phyloP scores from a whole-genome alignment of 257 asterid species.

The Nicotiana paniculata region DNA sequence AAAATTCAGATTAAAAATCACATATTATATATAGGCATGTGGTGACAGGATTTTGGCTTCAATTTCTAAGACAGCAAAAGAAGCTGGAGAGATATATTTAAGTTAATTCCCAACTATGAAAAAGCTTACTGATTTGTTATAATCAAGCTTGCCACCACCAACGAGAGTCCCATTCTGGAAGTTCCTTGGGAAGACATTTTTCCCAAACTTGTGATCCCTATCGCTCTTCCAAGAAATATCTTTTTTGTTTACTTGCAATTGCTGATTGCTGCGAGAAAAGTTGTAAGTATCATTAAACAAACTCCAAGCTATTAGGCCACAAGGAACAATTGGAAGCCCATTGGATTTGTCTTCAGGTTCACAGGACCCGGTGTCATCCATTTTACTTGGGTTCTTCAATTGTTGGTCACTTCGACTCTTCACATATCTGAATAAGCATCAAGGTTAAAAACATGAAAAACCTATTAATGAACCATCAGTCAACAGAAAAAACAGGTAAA shows the following conservation, averaged over 20 bases:
- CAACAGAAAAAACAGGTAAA: too few species aligned
- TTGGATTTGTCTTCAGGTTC: conserved; percentile 55
- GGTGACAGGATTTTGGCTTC: too few species aligned
- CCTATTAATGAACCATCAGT: too few species aligned
- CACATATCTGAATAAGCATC: conserved; percentile 53
- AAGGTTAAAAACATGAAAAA: too few species aligned
- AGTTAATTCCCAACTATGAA: background rate
- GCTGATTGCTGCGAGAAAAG: conserved; percentile 46
- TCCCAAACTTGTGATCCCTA: conserved; percentile 81
- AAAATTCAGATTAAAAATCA: too few species aligned
- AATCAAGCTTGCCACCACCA: conserved; percentile 58
- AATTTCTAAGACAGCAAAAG: too few species aligned
- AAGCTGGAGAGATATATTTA: too few species aligned
- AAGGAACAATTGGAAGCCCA: conserved; percentile 65
- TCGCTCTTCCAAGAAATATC: conserved; percentile 92
- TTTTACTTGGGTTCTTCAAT: conserved; percentile 38
- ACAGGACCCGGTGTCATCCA: conserved; percentile 40
- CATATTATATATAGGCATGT: too few species aligned
- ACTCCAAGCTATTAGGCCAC: conserved; percentile 98
- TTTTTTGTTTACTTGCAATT: conserved; percentile 53
- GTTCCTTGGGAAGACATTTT: conserved; percentile 65
- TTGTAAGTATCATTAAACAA: conserved; percentile 77
- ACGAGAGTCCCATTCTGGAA: conserved; percentile 55
- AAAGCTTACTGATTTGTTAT: conserved; percentile 54
- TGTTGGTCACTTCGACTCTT: conserved; percentile 94